Conservation (phyloP, 345 rosid genomes). For the Xanthoceras sorbifolium region DNA sequence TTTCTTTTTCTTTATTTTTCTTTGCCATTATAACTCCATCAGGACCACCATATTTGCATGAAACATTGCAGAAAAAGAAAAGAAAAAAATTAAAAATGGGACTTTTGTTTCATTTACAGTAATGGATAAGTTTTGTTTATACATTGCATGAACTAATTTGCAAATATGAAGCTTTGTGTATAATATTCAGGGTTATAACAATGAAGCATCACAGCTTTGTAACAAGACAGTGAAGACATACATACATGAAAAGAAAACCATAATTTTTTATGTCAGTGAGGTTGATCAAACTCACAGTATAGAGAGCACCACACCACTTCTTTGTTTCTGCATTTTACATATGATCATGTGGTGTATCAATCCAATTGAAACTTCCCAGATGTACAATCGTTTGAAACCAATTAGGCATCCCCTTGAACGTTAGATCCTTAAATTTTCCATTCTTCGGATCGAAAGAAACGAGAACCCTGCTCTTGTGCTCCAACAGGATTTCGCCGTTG, state of each 20-base stretch:
- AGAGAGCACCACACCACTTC: background rate
- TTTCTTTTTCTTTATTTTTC: background rate
- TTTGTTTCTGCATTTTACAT: constrained; percentile 20
- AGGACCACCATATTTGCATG: background rate
- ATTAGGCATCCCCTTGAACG: constrained; percentile 58
- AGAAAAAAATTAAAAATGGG: background rate
- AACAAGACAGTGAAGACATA: constrained; percentile 13
- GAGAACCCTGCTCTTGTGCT: constrained; percentile 71
- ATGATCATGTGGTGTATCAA: constrained; percentile 38
- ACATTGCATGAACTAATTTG: background rate
- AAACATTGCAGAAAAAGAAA: background rate
- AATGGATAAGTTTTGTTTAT: background rate
- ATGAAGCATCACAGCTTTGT: constrained; percentile 8
- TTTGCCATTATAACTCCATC: background rate
- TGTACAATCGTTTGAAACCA: constrained; percentile 79
- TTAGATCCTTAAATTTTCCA: constrained; percentile 63
- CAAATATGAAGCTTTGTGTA: background rate
- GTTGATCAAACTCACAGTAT: constrained; percentile 25
- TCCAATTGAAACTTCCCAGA: constrained; percentile 71
- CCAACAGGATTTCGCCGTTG: constrained; percentile 76
- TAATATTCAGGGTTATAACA: background rate
- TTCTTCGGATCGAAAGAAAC: constrained; percentile 65
- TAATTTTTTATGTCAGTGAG: constrained; percentile 22
- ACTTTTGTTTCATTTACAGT: constrained; percentile 2
- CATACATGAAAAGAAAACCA: no score